A percentile compares a stretch with the other conserved stretches of the same genome.
Conservation (phyloP, 352 stramenopile species). For the Blastocystis sp. region DNA sequence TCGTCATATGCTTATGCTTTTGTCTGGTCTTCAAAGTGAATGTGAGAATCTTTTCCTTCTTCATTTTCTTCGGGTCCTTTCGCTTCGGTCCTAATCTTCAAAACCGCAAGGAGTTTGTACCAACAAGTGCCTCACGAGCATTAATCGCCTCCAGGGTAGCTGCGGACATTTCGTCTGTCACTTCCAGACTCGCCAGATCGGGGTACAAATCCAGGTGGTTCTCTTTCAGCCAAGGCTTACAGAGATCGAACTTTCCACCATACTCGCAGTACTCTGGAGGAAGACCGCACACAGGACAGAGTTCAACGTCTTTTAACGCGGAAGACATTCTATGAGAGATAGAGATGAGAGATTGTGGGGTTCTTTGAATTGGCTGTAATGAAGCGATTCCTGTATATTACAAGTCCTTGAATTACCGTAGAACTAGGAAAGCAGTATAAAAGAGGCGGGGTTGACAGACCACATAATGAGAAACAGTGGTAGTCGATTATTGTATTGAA, state of each 20-base stretch:
- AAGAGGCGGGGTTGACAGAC: no score
- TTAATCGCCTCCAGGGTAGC: slow-evolving; percentile 53
- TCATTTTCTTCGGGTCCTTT: slow-evolving; percentile 67
- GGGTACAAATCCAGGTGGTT: slow-evolving; percentile 70
- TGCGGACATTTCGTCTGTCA: slow-evolving; percentile 40
- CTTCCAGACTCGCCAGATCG: slow-evolving; percentile 6
- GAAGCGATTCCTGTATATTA: no score
- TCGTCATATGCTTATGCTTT: slow-evolving; percentile 70
- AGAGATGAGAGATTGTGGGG: background rate
- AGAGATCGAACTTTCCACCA: slow-evolving; percentile 68
- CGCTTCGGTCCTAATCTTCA: background rate
- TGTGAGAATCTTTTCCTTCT: slow-evolving; percentile 46
- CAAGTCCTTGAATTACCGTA: no score
- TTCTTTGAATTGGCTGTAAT: no score
- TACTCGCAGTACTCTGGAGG: slow-evolving; percentile 71
- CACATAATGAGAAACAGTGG: no score
- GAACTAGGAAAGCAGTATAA: no score
- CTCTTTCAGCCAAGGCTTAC: slow-evolving; percentile 67
- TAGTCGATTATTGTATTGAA: no score
- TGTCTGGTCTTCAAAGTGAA: slow-evolving; percentile 65
- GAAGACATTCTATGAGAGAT: background rate
- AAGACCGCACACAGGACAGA: slow-evolving; percentile 63
- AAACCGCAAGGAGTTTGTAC: background rate
- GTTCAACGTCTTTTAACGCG: slow-evolving; percentile 36
- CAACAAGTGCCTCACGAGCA: background rate